A percentile compares a stretch with the other conserved stretches of the same genome.
phyloP scores from a whole-genome alignment of 345 rosid genomes.

The Lepidium aucheri region DNA sequence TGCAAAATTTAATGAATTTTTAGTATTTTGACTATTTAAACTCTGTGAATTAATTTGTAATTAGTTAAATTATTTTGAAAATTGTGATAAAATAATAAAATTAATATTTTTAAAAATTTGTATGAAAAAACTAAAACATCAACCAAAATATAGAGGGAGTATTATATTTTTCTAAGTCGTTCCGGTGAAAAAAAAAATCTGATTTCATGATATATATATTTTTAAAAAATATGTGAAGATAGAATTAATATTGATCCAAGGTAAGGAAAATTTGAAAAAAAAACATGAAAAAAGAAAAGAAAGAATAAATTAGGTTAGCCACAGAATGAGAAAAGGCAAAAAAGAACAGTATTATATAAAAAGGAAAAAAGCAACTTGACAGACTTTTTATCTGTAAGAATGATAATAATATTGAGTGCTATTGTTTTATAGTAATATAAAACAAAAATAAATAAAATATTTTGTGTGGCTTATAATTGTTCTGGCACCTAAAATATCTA shows the following conservation, averaged over 20 bases:
- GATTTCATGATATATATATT: background rate
- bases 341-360: slow-evolving; percentile 12
- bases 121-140: too few relatives aligned
- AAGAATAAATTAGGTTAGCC: background rate
- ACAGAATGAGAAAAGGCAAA: slow-evolving; percentile 12
- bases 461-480: slow-evolving; percentile 15
- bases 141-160: too few relatives aligned
- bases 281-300: background rate
- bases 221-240: background rate
- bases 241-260: background rate
- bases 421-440: background rate
- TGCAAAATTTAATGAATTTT: too few relatives aligned
- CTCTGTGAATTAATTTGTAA: too few relatives aligned
- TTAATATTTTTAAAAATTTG: too few relatives aligned
- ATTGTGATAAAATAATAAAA: too few relatives aligned
- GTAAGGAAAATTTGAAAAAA: background rate
- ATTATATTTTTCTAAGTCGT: too few relatives aligned
- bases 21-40: too few relatives aligned
- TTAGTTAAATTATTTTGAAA: too few relatives aligned
- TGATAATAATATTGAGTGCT: background rate
- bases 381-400: background rate
- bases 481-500: slow-evolving; percentile 37
- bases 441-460: background rate
- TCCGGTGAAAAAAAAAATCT: too few relatives aligned
- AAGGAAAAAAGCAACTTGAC: slow-evolving; percentile 12